A percentile compares a stretch with the other conserved stretches of the same genome.
Evolutionary conservation across 2,329 filamentous ascomycete genomes (phyloP).

Genomic region (Ceratocystis diversiconidia): DNA sequence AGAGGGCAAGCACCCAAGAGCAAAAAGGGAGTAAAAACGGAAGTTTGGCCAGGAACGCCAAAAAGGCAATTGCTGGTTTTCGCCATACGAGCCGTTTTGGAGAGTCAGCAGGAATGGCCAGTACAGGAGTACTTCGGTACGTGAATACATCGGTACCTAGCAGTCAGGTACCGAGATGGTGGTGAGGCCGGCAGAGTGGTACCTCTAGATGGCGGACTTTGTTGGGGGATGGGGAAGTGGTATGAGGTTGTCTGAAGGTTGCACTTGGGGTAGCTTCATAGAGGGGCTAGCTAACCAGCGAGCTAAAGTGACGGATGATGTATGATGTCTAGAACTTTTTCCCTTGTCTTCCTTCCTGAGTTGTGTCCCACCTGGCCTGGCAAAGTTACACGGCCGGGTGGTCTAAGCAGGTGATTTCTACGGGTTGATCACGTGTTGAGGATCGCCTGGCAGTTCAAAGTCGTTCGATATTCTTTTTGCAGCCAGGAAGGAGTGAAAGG

Average conservation of each 20-base stretch:
- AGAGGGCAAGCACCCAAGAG: background rate
- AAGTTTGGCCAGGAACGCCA: background rate
- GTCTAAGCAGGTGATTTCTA: slow-evolving; percentile 10
- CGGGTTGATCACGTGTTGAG: slow-evolving; percentile 8
- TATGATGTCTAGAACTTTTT: background rate
- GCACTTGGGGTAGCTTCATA: background rate
- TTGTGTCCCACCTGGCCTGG: background rate
- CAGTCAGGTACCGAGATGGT: background rate
- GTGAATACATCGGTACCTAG: background rate
- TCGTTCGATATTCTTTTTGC: slow-evolving; percentile 8
- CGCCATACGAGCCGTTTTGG: background rate
- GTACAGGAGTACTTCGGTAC: background rate
- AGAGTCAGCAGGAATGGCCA: background rate
- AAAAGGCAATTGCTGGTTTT: background rate
- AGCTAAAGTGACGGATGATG: background rate
- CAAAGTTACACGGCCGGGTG: slow-evolving; percentile 4
- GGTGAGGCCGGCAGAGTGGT: background rate
- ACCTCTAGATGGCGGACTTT: background rate
- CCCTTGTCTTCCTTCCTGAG: background rate
- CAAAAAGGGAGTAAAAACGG: background rate
- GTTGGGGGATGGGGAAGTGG: background rate
- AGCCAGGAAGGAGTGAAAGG: background rate
- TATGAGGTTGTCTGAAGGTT: background rate
- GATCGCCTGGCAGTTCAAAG: background rate
- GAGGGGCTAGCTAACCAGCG: background rate